Evolutionary conservation across 306 rosid genomes (phyloP), one percentile per base, ranked within the genome.

Genomic region (Hylodesmum podocarpum): DNA sequence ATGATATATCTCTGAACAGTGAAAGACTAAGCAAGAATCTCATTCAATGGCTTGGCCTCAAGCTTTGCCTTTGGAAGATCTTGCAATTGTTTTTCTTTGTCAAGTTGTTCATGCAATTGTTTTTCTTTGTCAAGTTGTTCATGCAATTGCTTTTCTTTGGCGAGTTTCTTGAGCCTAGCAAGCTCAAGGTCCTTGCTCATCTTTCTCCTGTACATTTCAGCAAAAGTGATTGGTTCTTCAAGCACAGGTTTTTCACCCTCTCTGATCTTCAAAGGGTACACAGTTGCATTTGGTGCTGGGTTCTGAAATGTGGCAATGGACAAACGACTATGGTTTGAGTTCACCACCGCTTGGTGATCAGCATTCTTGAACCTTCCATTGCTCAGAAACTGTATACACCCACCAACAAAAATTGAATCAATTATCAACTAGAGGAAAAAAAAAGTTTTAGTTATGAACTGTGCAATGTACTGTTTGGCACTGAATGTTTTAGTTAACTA

Each of bases 291-390:
- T 13, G 81, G 90, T 1, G 96, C 87, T 19, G 97, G 97, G 80
- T 92, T 92, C 27, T 92, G 97, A 77, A 92, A 95, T 5, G 97
- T 95, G 0, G 99, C 99, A 62, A 95, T 92, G 9, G 99, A 95
- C 66, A 95, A 64, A 27, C 99, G 83, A 66, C 91, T 91, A 6
- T 22, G 9, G 79, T 91, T 83, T 0, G 97, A 90, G 88, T 95
- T 95, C 84, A 95, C 99, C 72, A 92, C 99, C 16, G 97, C 99
- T 70, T 87, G 94, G 49, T 95, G 99, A 61, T 95, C 97, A 7
- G 97, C 99, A 18, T 87, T 95, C 87, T 84, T 95, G 86, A 95
- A 95, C 84, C 97, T 89, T 66, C 99, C 97, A 53, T 95, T 92
- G 58, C 99, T 90, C 64, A 95, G 73, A 85, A 11, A 89, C 98